Evolutionary conservation across 2,329 filamentous ascomycete species (phyloP), one percentile per base, ranked within the genome.

Genomic region (Trichoderma pleuroti): DNA sequence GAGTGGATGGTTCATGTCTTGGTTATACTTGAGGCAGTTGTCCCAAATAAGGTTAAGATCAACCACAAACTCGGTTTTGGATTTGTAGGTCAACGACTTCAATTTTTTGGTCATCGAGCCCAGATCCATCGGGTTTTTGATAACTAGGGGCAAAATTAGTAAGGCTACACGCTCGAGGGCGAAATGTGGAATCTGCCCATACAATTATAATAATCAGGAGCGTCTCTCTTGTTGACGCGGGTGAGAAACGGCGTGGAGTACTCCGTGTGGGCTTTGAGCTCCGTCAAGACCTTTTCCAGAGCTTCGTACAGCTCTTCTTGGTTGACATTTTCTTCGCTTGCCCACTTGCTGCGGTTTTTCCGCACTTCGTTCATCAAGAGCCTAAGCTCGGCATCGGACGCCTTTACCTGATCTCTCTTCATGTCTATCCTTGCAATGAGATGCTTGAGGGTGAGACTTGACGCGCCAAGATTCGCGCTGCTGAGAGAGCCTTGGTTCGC

Each of bases 81-180:
- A 94, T 79, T 93, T 94, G 82, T 93, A 96, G 46, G 87, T 86
- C 42, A 93, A 82, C 11, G 87, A 86, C 79, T 95, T 95, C 68
- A 99, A 88, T 83, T 98, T 99, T 84, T 99, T 99, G 73, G 97
- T 97, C 94, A 99, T 98, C 61, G 91, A 91, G 46, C 96, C 96
- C 70, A 99, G 90, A 79, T 99, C 96, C 96, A 99, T 99, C 2
- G 96, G 96, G 60, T 94, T 92, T 82, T 97, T 98, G 82, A 98
- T 98, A 74, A 93, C 91, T 94, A 78, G 67, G 74, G 74, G 71
- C 18, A 34, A 49, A 63, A 75, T 81, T 74, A 79, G 76, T 69
- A 66, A 60, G 6, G 14, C 39, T 42, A 30, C 16, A 57, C n/a
- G 24, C 14, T 28, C 11, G 34, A 57, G 62, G 16, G 30, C 24